Evolutionary conservation across 2,329 filamentous ascomycete genomes (phyloP).

Genomic region (Trichothecium sympodiale): DNA sequence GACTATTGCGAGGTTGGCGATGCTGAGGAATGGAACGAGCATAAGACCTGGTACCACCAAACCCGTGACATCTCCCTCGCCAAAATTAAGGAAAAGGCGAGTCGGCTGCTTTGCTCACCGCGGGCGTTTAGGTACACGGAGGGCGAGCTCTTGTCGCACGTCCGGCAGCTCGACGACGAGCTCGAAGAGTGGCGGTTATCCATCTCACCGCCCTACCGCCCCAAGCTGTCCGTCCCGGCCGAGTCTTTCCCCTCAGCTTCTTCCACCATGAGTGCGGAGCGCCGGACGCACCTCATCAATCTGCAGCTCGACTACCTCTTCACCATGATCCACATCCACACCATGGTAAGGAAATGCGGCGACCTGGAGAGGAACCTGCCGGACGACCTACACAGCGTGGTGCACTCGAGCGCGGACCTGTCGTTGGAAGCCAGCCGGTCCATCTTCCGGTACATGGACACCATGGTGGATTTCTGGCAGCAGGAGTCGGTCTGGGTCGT

Average conservation of each 20-base stretch:
- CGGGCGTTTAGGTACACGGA: conserved; percentile 11
- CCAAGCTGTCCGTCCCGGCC: conserved; percentile 3
- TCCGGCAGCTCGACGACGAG: conserved; percentile 19
- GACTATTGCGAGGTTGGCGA: conserved; percentile 4
- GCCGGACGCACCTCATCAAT: conserved; percentile 3
- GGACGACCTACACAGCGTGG: conserved; percentile 10
- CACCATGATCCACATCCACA: conserved; percentile 9
- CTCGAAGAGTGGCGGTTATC: conserved; percentile 20
- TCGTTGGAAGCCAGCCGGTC: conserved; percentile 12
- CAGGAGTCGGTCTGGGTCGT: conserved; percentile 6
- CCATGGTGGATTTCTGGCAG: conserved; percentile 1
- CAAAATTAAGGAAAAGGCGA: conserved; percentile 11
- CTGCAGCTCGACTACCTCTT: conserved; percentile 11
- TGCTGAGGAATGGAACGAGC: not conserved
- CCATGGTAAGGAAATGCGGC: conserved; percentile 10
- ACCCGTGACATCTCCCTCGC: conserved; percentile 2
- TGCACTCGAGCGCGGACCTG: conserved; percentile 12
- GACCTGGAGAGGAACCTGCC: conserved; percentile 5
- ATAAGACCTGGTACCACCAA: conserved; percentile 1
- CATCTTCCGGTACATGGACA: conserved; percentile 7
- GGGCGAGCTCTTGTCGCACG: conserved; percentile 11
- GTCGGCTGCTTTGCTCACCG: conserved; percentile 11
- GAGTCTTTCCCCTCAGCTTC: conserved; percentile 1
- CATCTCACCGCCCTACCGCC: conserved; percentile 5
- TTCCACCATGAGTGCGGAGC: not conserved